Evolutionary conservation across 75 land plant genomes (phyloP).

Genomic region (Larix kaempferi): DNA sequence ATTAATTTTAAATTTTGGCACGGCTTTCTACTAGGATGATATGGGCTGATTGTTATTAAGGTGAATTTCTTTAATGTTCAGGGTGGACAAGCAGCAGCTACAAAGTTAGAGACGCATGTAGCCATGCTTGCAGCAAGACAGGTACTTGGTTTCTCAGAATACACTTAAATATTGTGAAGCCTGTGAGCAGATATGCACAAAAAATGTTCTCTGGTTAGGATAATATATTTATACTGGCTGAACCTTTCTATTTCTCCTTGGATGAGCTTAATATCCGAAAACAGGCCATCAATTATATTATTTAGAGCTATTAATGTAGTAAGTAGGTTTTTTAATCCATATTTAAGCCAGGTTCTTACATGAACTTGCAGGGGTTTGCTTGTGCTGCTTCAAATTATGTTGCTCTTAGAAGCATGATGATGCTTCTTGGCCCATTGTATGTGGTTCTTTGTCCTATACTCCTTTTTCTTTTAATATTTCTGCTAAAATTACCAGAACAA

Average conservation of each 20-base stretch:
- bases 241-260: not conserved
- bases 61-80: constrained; percentile 19
- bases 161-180: not conserved
- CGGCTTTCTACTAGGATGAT: not conserved
- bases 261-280: not conserved
- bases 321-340: not conserved
- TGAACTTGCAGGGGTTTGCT: constrained; percentile 56
- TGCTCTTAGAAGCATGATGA: constrained; percentile 62
- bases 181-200: not conserved
- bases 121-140: constrained; percentile 84
- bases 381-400: constrained; percentile 76
- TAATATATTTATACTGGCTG: not conserved
- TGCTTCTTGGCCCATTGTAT: constrained; percentile 90
- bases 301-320: not conserved
- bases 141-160: constrained; percentile 26
- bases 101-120: constrained; percentile 67
- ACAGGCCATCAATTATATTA: not conserved
- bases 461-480: not conserved
- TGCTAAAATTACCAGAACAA: not conserved
- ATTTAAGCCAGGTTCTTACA: not conserved
- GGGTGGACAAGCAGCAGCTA: constrained; percentile 87
- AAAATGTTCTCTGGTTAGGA: not conserved
- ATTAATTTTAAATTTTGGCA: not conserved
- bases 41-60: not conserved
- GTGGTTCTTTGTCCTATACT: constrained; percentile 5